Evolutionary conservation across 148 eudicot species (phyloP).

Genomic region (Pouteria glomerata): DNA sequence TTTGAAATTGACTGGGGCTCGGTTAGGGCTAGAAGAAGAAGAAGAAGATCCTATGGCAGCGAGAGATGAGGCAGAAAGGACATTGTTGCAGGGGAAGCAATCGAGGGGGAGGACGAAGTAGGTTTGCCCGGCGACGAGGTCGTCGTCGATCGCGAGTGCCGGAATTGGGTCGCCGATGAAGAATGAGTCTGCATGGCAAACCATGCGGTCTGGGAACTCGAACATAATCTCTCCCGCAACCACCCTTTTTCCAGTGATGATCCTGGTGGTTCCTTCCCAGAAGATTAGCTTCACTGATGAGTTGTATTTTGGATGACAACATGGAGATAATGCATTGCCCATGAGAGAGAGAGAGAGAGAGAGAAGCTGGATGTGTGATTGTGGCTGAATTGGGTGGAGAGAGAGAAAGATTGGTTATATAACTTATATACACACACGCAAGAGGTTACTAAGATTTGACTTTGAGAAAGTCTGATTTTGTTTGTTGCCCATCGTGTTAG

Average conservation of each 20-base stretch:
- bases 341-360: neutral
- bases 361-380: no score
- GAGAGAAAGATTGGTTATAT: no score
- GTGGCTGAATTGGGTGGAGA: neutral
- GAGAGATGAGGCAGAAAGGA: constrained; percentile 53
- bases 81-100: constrained; percentile 32
- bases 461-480: constrained; percentile 22
- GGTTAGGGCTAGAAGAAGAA: no score
- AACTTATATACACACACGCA: no score
- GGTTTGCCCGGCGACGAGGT: constrained; percentile 45
- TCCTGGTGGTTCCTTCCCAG: constrained; percentile 57
- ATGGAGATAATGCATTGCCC: constrained; percentile 22
- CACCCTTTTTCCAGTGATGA: constrained; percentile 32
- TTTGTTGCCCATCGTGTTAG: neutral
- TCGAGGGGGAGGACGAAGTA: constrained; percentile 77
- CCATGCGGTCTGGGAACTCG: constrained; percentile 72
- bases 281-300: constrained; percentile 36
- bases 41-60: constrained; percentile 30
- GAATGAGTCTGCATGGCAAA: constrained; percentile 81
- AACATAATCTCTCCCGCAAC: constrained; percentile 91
- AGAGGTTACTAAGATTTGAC: constrained; percentile 8
- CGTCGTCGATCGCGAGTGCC: constrained; percentile 45
- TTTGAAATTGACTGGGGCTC: constrained; percentile 20
- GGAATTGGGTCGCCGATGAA: constrained; percentile 72
- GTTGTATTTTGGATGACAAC: constrained; percentile 10